Evolutionary conservation across 345 rosid genomes (phyloP), one percentile per base, ranked within the genome.

Genomic region (Cardamine resedifolia): DNA sequence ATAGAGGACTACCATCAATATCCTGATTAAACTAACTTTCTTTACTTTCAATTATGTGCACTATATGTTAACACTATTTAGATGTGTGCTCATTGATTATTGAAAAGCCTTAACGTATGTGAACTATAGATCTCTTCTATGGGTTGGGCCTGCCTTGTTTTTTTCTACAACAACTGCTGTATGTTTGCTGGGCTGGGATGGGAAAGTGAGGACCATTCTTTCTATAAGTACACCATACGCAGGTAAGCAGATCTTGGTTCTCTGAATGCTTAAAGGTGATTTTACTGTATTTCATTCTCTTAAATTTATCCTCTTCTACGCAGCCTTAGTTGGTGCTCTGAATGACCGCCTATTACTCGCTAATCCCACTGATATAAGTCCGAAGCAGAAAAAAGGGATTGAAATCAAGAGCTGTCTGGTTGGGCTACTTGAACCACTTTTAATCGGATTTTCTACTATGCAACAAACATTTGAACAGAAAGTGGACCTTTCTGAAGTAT

Each of bases 391-490:
- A 79, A 91, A 88, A 66, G 90, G 85, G 26, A 52, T 91, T 64
- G 98, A 95, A 81, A 84, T 95, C 65, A 90, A 83, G 85, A 87
- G 98, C 79, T 91, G 92, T 71, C 96, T 91, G 64, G 88, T 95
- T 67, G 99, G 99, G 77, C 92, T 95, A 62, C 92, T 95, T 28
- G 99, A 91, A 81, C 99, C 97, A 30, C 98, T 95, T 78, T 89
- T 91, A 71, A 90, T 95, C n/a, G 99, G 99, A 55, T 95, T 95
- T 82, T 87, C 96, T 70, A 91, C 99, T 30, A 95, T 91, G 99
- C 99, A 91, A 75, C 97, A 86, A 77, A 79, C 78, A 70, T 95
- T 91, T 83, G 92, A 88, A 81, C 98, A 91, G 87, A 90, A 90
- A 81, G 87, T 91, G 62, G 96, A 91, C 61, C 88, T 95, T 68